These are phyloP conservation scores for Durio zibethinus DNA, from an alignment of 345 rosid species.

Conservation along the genomic window DNA sequence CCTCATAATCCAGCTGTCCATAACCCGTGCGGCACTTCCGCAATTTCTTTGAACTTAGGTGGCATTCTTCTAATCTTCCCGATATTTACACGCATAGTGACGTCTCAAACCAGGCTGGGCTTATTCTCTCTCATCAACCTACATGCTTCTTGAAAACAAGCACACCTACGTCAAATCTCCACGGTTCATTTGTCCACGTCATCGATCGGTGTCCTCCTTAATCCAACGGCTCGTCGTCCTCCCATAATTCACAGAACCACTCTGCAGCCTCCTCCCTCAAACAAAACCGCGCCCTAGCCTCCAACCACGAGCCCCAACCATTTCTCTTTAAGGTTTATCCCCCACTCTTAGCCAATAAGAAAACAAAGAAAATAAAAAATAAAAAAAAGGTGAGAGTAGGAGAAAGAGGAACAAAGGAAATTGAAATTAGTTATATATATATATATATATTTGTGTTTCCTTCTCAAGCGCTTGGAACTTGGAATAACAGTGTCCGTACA, in stretches of 20 bases:
- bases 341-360: conserved; percentile 21
- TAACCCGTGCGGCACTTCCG: conserved; percentile 8
- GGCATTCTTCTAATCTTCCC: background rate
- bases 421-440: too few species aligned
- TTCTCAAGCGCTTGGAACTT: background rate
- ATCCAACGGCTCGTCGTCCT: conserved; percentile 29
- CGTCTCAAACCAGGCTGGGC: conserved; percentile 20
- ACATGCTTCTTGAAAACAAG: conserved; percentile 35
- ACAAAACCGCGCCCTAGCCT: conserved; percentile 12
- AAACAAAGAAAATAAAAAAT: background rate
- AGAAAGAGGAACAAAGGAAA: conserved; percentile 5
- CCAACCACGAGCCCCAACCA: conserved; percentile 17
- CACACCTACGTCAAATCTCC: conserved; percentile 30
- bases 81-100: conserved; percentile 23
- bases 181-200: conserved; percentile 41
- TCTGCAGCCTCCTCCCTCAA: background rate
- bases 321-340: conserved; percentile 15
- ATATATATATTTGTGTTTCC: too few species aligned
- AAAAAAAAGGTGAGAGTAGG: background rate
- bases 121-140: conserved; percentile 1
- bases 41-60: background rate
- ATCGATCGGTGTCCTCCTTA: conserved; percentile 24
- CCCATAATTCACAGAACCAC: conserved; percentile 19
- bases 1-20: background rate
- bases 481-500: background rate